These are phyloP conservation scores for Plectosphaerella plurivora DNA, from an alignment of 2,329 filamentous ascomycete species.

Conservation along the genomic window DNA sequence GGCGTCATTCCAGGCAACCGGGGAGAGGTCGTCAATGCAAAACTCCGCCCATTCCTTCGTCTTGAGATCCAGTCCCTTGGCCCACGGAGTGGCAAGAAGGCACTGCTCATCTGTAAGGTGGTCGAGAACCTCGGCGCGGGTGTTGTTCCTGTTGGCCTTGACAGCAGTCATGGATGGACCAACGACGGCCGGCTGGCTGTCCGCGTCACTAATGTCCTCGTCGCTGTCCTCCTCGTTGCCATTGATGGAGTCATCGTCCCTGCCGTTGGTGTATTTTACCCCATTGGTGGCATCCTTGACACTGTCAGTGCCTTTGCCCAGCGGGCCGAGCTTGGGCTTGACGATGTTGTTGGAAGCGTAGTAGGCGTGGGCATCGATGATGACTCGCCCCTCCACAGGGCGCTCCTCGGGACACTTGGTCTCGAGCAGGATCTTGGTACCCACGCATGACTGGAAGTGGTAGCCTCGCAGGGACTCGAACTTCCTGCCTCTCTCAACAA, in stretches of 20 bases:
- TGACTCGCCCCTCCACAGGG: constrained; percentile 24
- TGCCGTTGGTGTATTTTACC: not conserved
- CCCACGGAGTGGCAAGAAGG: constrained; percentile 28
- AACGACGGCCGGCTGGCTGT: not conserved
- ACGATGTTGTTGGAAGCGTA: constrained; percentile 23
- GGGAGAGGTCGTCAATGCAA: not conserved
- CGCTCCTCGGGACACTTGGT: constrained; percentile 16
- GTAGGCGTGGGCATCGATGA: constrained; percentile 29
- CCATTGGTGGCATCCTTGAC: too few relatives aligned
- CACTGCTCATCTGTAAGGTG: constrained; percentile 26
- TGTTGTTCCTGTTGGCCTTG: not conserved
- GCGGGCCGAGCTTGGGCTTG: constrained; percentile 17
- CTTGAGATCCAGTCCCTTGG: constrained; percentile 31
- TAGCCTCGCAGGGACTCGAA: constrained; percentile 27
- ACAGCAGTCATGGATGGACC: not conserved
- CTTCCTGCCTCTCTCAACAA: constrained; percentile 21
- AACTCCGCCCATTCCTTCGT: constrained; percentile 21
- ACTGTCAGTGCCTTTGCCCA: not conserved
- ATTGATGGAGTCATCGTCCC: not conserved
- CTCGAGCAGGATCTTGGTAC: constrained; percentile 22
- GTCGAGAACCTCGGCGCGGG: constrained; percentile 17
- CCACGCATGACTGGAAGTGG: constrained; percentile 22
- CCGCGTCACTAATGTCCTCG: not conserved
- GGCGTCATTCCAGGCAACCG: constrained; percentile 27
- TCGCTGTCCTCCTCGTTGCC: not conserved